Conservation (phyloP, 2,329 filamentous ascomycete species). For the Fusarium austroafricanum region DNA sequence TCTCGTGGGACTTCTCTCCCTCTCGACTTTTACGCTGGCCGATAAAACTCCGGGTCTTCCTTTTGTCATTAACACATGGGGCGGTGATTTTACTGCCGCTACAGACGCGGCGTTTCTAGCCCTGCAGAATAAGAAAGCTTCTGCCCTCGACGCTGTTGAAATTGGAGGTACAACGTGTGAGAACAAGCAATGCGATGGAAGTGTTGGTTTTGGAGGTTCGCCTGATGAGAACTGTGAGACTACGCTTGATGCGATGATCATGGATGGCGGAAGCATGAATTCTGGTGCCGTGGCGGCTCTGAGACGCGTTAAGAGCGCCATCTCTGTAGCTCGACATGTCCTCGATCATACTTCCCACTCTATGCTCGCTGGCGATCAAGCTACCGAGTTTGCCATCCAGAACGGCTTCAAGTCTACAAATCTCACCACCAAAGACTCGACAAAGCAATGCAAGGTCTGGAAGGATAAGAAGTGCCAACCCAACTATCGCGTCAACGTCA, state of each 20-base stretch:
- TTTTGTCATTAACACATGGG: conserved; percentile 67
- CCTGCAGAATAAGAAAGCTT: conserved; percentile 47
- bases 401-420: conserved; percentile 62
- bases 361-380: conserved; percentile 63
- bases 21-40: conserved; percentile 23
- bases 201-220: conserved; percentile 66
- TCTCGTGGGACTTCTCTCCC: conserved; percentile 20
- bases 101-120: conserved; percentile 62
- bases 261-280: conserved; percentile 66
- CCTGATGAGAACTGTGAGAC: conserved; percentile 68
- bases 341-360: conserved; percentile 64
- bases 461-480: conserved; percentile 58
- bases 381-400: conserved; percentile 63
- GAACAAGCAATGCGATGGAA: conserved; percentile 63
- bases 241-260: conserved; percentile 69
- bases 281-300: conserved; percentile 64
- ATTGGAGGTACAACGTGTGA: conserved; percentile 65
- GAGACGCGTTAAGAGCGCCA: conserved; percentile 60
- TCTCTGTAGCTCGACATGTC: conserved; percentile 63
- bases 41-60: conserved; percentile 56
- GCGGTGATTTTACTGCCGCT: conserved; percentile 62
- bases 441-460: conserved; percentile 58
- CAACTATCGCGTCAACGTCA: conserved; percentile 62
- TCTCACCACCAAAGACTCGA: conserved; percentile 57
- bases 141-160: conserved; percentile 64